Evolutionary conservation across 2,329 filamentous ascomycete genomes (phyloP).

Genomic region (Parascedosporium putredinis): DNA sequence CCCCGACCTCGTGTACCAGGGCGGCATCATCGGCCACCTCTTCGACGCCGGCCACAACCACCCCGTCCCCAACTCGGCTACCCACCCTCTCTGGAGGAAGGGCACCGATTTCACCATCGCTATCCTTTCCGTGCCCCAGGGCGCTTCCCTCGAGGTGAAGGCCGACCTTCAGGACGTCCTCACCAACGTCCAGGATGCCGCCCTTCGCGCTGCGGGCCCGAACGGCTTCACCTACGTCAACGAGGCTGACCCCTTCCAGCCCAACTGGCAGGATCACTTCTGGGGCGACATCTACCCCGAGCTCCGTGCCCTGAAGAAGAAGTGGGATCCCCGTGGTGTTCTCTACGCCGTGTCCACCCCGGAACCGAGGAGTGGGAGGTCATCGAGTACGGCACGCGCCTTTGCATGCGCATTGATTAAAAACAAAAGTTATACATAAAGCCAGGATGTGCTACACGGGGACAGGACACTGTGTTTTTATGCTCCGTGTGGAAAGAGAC

Average conservation of each 20-base stretch:
- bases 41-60: conserved; percentile 25
- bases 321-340: conserved; percentile 30
- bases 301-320: conserved; percentile 27
- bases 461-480: too few relatives aligned
- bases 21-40: conserved; percentile 27
- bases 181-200: conserved; percentile 24
- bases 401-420: conserved; percentile 22
- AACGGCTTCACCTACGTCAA: conserved; percentile 33
- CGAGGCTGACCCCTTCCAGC: conserved; percentile 25
- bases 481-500: too few relatives aligned
- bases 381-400: conserved; percentile 25
- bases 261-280: conserved; percentile 27
- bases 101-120: conserved; percentile 25
- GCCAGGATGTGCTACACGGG: too few relatives aligned
- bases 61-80: conserved; percentile 25
- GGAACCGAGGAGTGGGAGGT: conserved; percentile 34
- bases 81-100: conserved; percentile 27
- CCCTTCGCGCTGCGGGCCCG: conserved; percentile 25
- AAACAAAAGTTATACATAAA: not conserved
- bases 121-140: conserved; percentile 21
- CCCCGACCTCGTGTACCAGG: conserved; percentile 17
- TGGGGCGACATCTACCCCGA: conserved; percentile 27
- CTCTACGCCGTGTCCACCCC: conserved; percentile 33
- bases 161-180: conserved; percentile 28
- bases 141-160: conserved; percentile 31